These are phyloP conservation scores for Perkinsus olseni DNA, from an alignment of 169 alveolate species.

Conservation along the genomic window DNA sequence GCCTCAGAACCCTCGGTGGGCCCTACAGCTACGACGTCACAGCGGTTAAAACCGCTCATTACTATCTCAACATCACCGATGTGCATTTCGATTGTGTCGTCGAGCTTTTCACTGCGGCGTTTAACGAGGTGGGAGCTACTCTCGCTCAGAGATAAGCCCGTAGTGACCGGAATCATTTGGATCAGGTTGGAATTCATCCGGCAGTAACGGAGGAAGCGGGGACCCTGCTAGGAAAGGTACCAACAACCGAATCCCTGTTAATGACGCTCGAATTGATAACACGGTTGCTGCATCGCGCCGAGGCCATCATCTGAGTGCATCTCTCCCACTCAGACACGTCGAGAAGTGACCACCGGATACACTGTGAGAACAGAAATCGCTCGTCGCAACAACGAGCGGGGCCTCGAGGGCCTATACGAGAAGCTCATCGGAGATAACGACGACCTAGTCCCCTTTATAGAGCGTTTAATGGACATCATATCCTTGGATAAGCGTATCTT, in stretches of 20 bases:
- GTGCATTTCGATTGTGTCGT: neutral
- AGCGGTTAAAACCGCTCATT: neutral
- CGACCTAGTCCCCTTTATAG: neutral
- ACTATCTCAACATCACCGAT: neutral
- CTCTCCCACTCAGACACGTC: neutral
- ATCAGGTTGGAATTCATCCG: neutral
- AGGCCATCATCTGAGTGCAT: too few species aligned
- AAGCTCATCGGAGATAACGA: neutral
- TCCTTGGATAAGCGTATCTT: neutral
- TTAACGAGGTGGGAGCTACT: neutral
- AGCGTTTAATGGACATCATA: neutral
- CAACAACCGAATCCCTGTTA: too few species aligned
- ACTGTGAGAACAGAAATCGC: neutral
- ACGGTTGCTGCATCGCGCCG: too few species aligned
- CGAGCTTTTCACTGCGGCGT: neutral
- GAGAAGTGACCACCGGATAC: neutral
- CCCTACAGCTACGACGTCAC: neutral
- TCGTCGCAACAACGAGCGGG: neutral
- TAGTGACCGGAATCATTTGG: too few species aligned
- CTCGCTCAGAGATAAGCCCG: too few species aligned
- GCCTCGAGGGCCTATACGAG: neutral
- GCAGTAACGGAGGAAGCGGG: neutral
- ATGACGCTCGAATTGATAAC: too few species aligned
- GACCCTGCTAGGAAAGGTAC: neutral
- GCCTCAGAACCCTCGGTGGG: neutral